A percentile compares a stretch with the other conserved stretches of the same genome.
These are phyloP conservation scores for Alnus rubra DNA, from an alignment of 306 rosid genomes.

Conservation along the genomic window DNA sequence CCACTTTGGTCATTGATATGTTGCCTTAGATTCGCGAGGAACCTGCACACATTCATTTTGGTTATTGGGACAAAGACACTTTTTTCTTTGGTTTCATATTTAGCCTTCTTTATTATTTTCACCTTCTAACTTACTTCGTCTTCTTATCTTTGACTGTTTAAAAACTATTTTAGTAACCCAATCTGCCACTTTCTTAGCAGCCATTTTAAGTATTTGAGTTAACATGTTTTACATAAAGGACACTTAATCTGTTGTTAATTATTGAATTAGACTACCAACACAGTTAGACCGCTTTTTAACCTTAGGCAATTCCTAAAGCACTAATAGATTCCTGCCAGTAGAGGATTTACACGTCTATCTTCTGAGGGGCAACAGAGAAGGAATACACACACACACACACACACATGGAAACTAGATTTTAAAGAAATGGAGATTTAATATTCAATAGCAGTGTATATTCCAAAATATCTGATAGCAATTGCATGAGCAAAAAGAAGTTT, in stretches of 20 bases:
- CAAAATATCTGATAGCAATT: conserved; percentile 5
- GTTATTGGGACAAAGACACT: conserved; percentile 72
- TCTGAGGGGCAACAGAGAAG: conserved; percentile 13
- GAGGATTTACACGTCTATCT: conserved; percentile 19
- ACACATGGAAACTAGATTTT: background rate
- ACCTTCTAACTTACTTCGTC: conserved; percentile 23
- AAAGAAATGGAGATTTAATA: background rate
- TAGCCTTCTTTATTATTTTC: conserved; percentile 24
- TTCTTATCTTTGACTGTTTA: conserved; percentile 27
- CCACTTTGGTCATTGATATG: conserved; percentile 83
- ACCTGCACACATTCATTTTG: conserved; percentile 96
- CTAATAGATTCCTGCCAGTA: background rate
- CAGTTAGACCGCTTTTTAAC: background rate
- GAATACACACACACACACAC: background rate
- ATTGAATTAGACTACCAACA: background rate
- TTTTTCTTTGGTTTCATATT: conserved; percentile 43
- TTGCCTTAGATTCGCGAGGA: conserved; percentile 64
- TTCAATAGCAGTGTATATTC: background rate
- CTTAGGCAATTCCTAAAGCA: background rate
- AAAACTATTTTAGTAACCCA: background rate
- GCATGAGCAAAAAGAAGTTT: conserved; percentile 6
- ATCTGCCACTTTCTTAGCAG: conserved; percentile 20
- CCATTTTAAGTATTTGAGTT: conserved; percentile 22
- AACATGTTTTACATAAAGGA: conserved; percentile 32
- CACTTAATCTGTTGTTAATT: background rate